A percentile compares a stretch with the other conserved stretches of the same genome.
phyloP scores from a whole-genome alignment of 1,284 basidiomycete species.

The Sanguinoderma infundibulare region DNA sequence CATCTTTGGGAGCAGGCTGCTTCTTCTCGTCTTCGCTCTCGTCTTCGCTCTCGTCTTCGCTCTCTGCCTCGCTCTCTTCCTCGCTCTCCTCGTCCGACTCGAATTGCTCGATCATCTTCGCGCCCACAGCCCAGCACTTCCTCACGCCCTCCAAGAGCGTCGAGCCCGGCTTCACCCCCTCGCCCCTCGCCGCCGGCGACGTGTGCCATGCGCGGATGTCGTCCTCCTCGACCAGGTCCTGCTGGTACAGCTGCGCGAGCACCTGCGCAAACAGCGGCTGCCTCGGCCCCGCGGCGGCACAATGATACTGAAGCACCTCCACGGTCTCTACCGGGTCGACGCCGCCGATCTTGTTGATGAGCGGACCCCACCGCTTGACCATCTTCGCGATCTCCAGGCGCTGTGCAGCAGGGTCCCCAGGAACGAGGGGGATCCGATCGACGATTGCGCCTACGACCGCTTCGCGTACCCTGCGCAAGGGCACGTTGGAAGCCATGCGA shows the following conservation, averaged over 20 bases:
- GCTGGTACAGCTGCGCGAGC: constrained; percentile 75
- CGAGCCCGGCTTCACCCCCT: constrained; percentile 43
- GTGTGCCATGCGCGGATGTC: constrained; percentile 76
- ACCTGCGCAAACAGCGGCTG: constrained; percentile 76
- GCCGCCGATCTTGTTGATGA: constrained; percentile 75
- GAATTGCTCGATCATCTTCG: constrained; percentile 77
- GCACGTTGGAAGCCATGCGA: constrained; percentile 92
- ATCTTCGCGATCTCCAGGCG: constrained; percentile 63
- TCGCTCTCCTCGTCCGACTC: constrained; percentile 73
- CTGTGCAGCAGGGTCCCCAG: constrained; percentile 56
- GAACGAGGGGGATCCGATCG: constrained; percentile 63
- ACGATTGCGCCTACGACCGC: constrained; percentile 79
- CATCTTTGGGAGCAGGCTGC: constrained; percentile 24
- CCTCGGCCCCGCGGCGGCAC: constrained; percentile 57
- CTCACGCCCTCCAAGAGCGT: constrained; percentile 55
- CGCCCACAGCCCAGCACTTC: constrained; percentile 75
- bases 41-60: constrained; percentile 33
- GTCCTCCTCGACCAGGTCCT: constrained; percentile 79
- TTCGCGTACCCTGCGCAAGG: constrained; percentile 76
- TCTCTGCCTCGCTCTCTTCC: constrained; percentile 38
- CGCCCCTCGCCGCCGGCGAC: constrained; percentile 53
- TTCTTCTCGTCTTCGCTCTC: constrained; percentile 44
- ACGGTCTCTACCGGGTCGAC: constrained; percentile 78
- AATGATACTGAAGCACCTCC: constrained; percentile 70
- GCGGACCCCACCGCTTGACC: constrained; percentile 69